A percentile compares a stretch with the other conserved stretches of the same genome.
These are phyloP conservation scores for Lentinula aciculospora DNA, from an alignment of 768 basidiomycete species.

Conservation along the genomic window DNA sequence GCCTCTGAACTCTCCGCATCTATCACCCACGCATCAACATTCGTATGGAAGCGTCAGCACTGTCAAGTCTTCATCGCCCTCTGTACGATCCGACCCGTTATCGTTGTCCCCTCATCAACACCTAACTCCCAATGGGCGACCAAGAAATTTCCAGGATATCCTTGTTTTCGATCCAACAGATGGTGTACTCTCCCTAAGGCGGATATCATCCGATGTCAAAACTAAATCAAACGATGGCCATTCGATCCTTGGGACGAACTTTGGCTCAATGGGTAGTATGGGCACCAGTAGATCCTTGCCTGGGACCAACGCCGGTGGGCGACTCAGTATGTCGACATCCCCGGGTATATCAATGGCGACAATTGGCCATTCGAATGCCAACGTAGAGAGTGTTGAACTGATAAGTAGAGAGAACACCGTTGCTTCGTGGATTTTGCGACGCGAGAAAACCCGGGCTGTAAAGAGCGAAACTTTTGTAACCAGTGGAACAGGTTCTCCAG, in stretches of 20 bases:
- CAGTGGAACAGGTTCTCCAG: background rate
- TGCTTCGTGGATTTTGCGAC: constrained; percentile 61
- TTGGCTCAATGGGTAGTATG: background rate
- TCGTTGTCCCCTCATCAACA: constrained; percentile 20
- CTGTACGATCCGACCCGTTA: constrained; percentile 15
- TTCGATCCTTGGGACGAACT: constrained; percentile 5
- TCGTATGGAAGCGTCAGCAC: constrained; percentile 9
- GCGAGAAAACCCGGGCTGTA: constrained; percentile 47
- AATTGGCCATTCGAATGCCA: background rate
- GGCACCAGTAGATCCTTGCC: constrained; percentile 55
- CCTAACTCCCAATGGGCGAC: constrained; percentile 24
- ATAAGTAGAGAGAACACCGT: constrained; percentile 33
- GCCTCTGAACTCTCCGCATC: constrained; percentile 4
- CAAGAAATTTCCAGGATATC: constrained; percentile 56
- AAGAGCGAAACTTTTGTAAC: constrained; percentile 31
- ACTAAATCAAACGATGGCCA: background rate
- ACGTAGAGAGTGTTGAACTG: constrained; percentile 27
- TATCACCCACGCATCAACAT: constrained; percentile 7
- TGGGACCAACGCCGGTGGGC: constrained; percentile 16
- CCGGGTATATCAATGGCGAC: background rate
- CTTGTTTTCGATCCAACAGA: constrained; percentile 62
- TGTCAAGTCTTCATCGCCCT: constrained; percentile 15
- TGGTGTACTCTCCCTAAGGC: constrained; percentile 48
- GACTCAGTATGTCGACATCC: constrained; percentile 31
- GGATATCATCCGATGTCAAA: constrained; percentile 40